Percentiles rank a stretch among this genome's conserved stretches.
Conservation (phyloP, 495 filamentous ascomycete species). For the Daldinia caldariorum region DNA sequence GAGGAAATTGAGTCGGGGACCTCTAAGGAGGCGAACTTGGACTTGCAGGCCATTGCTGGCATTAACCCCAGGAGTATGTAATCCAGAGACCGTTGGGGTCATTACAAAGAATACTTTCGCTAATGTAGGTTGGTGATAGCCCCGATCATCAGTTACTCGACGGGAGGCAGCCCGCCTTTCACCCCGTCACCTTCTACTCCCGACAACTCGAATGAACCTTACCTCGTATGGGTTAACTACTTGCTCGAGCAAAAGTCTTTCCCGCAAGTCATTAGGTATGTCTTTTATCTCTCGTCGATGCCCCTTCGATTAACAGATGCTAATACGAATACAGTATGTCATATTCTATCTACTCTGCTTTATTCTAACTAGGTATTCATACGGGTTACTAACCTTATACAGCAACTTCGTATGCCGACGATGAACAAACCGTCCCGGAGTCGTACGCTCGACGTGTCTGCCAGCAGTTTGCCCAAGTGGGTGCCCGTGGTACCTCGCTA, state of each 20-base stretch:
- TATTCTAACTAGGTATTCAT: neutral
- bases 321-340: slow-evolving; percentile 34
- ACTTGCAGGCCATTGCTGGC: slow-evolving; percentile 68
- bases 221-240: slow-evolving; percentile 75
- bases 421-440: slow-evolving; percentile 77
- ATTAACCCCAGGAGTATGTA: slow-evolving; percentile 43
- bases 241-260: slow-evolving; percentile 59
- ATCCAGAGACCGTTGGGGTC: neutral
- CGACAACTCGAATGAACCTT: slow-evolving; percentile 77
- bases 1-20: slow-evolving; percentile 46
- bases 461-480: slow-evolving; percentile 71
- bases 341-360: neutral
- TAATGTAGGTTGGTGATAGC: slow-evolving; percentile 21
- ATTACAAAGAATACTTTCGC: neutral
- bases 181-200: slow-evolving; percentile 43
- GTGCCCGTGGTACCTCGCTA: slow-evolving; percentile 78
- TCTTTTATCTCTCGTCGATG: neutral
- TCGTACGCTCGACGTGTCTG: slow-evolving; percentile 75
- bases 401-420: slow-evolving; percentile 81
- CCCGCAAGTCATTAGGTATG: slow-evolving; percentile 71
- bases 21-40: slow-evolving; percentile 75
- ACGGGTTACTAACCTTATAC: slow-evolving; percentile 9
- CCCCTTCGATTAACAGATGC: slow-evolving; percentile 10
- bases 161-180: slow-evolving; percentile 54
- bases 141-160: slow-evolving; percentile 56